phyloP scores from a whole-genome alignment of 257 asterid genomes.

The Forsythia suspensa region DNA sequence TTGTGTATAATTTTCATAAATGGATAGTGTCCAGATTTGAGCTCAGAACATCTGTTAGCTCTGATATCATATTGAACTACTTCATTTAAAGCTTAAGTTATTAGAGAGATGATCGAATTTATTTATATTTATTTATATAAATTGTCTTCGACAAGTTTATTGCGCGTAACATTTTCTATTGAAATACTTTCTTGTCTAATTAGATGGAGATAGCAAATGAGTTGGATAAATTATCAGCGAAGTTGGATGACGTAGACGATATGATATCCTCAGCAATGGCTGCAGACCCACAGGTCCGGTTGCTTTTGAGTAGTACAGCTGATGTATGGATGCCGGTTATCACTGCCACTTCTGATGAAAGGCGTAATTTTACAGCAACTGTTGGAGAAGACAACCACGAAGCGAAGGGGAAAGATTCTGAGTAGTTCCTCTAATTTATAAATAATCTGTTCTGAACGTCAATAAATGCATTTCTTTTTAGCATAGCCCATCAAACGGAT shows the following conservation, averaged over 20 bases:
- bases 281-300: constrained; percentile 66
- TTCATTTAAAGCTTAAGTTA: too few species aligned
- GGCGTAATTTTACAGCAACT: constrained; percentile 54
- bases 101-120: too few species aligned
- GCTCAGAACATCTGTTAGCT: too few species aligned
- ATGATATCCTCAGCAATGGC: constrained; percentile 83
- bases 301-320: constrained; percentile 75
- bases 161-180: background rate
- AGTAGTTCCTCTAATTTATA: constrained; percentile 20
- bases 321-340: constrained; percentile 95
- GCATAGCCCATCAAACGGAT: background rate
- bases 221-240: constrained; percentile 78
- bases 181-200: background rate
- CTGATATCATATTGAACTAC: too few species aligned
- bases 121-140: too few species aligned
- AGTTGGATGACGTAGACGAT: constrained; percentile 77
- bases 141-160: too few species aligned
- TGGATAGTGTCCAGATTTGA: too few species aligned
- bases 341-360: constrained; percentile 81
- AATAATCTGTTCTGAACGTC: constrained; percentile 8
- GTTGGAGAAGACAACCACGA: constrained; percentile 42
- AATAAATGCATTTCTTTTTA: constrained; percentile 1
- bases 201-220: constrained; percentile 83
- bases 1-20: background rate
- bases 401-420: constrained; percentile 42